Evolutionary conservation across 1,284 basidiomycete genomes (phyloP).

Genomic region (Boletus semigastroideus): DNA sequence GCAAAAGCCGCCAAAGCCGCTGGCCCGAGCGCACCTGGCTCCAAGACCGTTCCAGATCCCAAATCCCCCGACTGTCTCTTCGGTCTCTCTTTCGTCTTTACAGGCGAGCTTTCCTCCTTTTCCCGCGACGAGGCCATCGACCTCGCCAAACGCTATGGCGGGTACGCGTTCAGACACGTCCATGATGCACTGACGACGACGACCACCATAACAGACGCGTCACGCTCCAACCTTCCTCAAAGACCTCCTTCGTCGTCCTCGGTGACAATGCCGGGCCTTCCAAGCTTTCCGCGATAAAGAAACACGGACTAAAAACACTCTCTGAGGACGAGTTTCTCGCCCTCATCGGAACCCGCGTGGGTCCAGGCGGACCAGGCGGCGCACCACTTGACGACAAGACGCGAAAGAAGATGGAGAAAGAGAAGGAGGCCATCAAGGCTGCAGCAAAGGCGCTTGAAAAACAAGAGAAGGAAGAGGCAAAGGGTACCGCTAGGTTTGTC

Average conservation of each 20-base stretch:
- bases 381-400: constrained; percentile 72
- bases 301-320: constrained; percentile 73
- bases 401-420: constrained; percentile 80
- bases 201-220: constrained; percentile 60
- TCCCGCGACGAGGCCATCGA: constrained; percentile 87
- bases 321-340: constrained; percentile 88
- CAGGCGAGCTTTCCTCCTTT: constrained; percentile 87
- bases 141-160: constrained; percentile 91
- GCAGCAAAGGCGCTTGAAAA: constrained; percentile 75
- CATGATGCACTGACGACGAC: background rate
- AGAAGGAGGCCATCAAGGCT: constrained; percentile 70
- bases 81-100: constrained; percentile 93
- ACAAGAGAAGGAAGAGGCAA: constrained; percentile 56
- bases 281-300: constrained; percentile 85
- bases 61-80: constrained; percentile 74
- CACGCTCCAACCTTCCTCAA: constrained; percentile 84
- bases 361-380: constrained; percentile 35
- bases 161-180: constrained; percentile 46
- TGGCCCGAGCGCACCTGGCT: constrained; percentile 75
- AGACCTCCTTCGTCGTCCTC: constrained; percentile 88
- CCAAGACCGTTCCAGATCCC: constrained; percentile 82
- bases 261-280: constrained; percentile 87
- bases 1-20: constrained; percentile 65
- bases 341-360: constrained; percentile 70
- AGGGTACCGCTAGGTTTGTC: constrained; percentile 14